A percentile compares a stretch with the other conserved stretches of the same genome.
These are phyloP conservation scores for Penicillium bialowiezense DNA, from an alignment of 495 filamentous ascomycete species.

Conservation along the genomic window DNA sequence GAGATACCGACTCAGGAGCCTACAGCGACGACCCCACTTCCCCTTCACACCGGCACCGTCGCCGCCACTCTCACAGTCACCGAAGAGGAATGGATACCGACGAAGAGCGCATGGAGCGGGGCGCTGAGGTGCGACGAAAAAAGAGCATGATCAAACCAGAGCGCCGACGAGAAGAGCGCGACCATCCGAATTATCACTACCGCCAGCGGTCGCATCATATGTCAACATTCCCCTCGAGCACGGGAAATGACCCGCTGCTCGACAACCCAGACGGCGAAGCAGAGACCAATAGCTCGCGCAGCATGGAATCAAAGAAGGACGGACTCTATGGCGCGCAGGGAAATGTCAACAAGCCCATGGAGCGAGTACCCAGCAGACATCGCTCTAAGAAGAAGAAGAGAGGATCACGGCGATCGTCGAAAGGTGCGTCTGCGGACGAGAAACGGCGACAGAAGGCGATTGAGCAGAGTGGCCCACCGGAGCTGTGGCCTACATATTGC, in stretches of 20 bases:
- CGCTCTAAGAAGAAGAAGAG: constrained; percentile 47
- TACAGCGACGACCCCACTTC: constrained; percentile 46
- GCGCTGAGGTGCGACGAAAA: constrained; percentile 55
- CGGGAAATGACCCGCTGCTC: constrained; percentile 82
- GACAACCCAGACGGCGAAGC: constrained; percentile 61
- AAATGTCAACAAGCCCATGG: constrained; percentile 48
- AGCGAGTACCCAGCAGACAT: constrained; percentile 41
- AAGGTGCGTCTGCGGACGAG: constrained; percentile 51
- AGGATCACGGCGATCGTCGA: constrained; percentile 49
- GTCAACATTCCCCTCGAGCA: constrained; percentile 82
- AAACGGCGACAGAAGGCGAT: constrained; percentile 61
- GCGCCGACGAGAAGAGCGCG: constrained; percentile 71
- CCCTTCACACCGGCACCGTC: constrained; percentile 31
- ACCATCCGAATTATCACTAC: constrained; percentile 94
- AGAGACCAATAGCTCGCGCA: constrained; percentile 54
- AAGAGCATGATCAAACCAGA: constrained; percentile 86
- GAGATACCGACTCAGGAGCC: constrained; percentile 63
- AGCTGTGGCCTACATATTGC: constrained; percentile 94
- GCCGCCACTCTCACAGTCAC: constrained; percentile 36
- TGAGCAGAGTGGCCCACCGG: constrained; percentile 73
- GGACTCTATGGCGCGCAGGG: constrained; percentile 34
- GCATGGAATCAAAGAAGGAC: constrained; percentile 52
- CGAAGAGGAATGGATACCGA: constrained; percentile 33
- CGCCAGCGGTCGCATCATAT: constrained; percentile 76
- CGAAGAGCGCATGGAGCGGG: constrained; percentile 37